phyloP scores from a whole-genome alignment of 139 green algal species.

The Monoraphidium neglectum region DNA sequence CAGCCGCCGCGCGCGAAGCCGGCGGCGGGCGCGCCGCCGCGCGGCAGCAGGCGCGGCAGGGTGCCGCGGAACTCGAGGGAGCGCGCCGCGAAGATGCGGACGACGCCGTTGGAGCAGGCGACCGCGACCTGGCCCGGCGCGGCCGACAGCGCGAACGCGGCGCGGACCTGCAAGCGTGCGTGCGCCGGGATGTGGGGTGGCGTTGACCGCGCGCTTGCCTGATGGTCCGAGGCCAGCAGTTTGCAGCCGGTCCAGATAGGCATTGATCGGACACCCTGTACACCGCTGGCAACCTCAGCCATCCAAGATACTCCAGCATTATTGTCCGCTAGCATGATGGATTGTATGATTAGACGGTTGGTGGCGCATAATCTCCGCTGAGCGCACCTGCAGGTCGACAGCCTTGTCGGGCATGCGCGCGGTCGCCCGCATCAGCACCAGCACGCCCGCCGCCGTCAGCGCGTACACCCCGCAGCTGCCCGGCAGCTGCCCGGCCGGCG shows the following conservation, averaged over 20 bases:
- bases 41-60: conserved; percentile 8
- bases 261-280: background rate
- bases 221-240: too few relatives aligned
- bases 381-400: conserved; percentile 43
- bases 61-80: conserved; percentile 39
- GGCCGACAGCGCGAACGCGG: conserved; percentile 41
- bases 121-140: conserved; percentile 36
- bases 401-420: conserved; percentile 46
- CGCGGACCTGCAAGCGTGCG: conserved; percentile 35
- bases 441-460: conserved; percentile 34
- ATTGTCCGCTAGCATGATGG: background rate
- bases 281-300: background rate
- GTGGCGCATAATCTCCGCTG: background rate
- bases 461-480: conserved; percentile 39
- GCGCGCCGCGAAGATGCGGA: conserved; percentile 42
- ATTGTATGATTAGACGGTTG: too few relatives aligned
- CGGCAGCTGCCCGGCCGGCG: background rate
- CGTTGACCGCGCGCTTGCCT: too few relatives aligned
- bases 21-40: background rate
- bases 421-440: conserved; percentile 36
- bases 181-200: too few relatives aligned
- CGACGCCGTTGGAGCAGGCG: conserved; percentile 44
- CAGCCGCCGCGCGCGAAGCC: background rate
- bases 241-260: too few relatives aligned
- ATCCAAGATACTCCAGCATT: background rate